These are phyloP conservation scores for Apiospora sp. DNA, from an alignment of 2,329 filamentous ascomycete species.

Conservation along the genomic window DNA sequence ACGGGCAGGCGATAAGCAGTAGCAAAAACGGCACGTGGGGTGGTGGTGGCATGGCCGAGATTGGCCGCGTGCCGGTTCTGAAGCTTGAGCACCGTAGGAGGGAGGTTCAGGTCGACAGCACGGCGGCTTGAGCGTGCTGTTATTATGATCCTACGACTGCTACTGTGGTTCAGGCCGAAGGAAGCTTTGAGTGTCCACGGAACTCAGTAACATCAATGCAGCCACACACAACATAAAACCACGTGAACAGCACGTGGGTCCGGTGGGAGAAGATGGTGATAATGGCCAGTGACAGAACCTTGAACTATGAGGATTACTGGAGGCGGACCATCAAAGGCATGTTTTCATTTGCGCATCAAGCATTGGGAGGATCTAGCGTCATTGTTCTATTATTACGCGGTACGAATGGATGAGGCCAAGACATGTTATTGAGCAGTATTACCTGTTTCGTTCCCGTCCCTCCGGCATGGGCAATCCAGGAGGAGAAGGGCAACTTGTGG, in stretches of 20 bases:
- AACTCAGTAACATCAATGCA: no score
- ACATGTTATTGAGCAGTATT: neutral
- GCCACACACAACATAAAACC: neutral
- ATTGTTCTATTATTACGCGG: conserved; percentile 1
- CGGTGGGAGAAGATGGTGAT: neutral
- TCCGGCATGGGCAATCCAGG: neutral
- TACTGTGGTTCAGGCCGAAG: no score
- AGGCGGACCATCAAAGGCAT: neutral
- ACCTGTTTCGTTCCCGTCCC: neutral
- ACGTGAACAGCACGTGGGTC: neutral
- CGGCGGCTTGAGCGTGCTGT: no score
- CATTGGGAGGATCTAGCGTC: conserved; percentile 18
- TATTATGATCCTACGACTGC: no score
- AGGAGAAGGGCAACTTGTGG: neutral
- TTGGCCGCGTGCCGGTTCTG: conserved; percentile 27
- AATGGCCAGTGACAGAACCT: neutral
- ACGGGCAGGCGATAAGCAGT: conserved; percentile 17
- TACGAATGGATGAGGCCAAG: neutral
- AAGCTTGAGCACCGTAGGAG: conserved; percentile 28
- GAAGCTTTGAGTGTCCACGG: neutral
- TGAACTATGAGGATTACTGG: neutral
- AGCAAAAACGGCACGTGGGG: neutral
- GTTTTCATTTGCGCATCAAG: conserved; percentile 15
- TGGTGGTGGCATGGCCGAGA: conserved; percentile 4
- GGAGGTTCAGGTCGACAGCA: neutral